These are phyloP conservation scores for Penstemon eatonii DNA, from an alignment of 257 asterid species.

Conservation along the genomic window DNA sequence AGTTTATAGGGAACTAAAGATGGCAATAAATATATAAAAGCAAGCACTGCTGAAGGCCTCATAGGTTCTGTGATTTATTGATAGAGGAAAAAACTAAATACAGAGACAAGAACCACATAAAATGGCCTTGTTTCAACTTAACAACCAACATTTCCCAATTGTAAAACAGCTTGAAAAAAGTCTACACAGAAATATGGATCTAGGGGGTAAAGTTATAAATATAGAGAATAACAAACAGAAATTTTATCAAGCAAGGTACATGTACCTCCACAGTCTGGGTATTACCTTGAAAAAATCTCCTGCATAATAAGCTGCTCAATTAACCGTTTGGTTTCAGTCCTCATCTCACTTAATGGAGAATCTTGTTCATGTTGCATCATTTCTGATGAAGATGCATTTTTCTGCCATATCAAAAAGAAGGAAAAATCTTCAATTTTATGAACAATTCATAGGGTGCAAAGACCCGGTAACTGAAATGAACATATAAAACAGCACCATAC, in stretches of 20 bases:
- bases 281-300: constrained; percentile 82
- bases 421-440: background rate
- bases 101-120: background rate
- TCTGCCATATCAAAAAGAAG: constrained; percentile 33
- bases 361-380: constrained; percentile 34
- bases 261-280: constrained; percentile 15
- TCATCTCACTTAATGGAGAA: constrained; percentile 35
- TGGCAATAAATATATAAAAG: constrained; percentile 12
- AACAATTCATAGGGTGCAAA: constrained; percentile 11
- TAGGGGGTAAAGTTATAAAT: background rate
- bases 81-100: constrained; percentile 5
- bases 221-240: constrained; percentile 6
- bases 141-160: constrained; percentile 6
- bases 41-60: constrained; percentile 11
- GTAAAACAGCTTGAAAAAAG: constrained; percentile 19
- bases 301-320: constrained; percentile 69
- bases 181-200: constrained; percentile 3
- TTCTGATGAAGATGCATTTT: constrained; percentile 32
- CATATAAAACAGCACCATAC: background rate
- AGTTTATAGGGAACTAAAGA: background rate
- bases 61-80: background rate
- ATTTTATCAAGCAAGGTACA: constrained; percentile 27
- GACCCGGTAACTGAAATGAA: background rate
- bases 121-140: background rate
- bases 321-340: constrained; percentile 53